Conservation (phyloP, 2,329 filamentous ascomycete genomes). For the Aureobasidium sp. region DNA sequence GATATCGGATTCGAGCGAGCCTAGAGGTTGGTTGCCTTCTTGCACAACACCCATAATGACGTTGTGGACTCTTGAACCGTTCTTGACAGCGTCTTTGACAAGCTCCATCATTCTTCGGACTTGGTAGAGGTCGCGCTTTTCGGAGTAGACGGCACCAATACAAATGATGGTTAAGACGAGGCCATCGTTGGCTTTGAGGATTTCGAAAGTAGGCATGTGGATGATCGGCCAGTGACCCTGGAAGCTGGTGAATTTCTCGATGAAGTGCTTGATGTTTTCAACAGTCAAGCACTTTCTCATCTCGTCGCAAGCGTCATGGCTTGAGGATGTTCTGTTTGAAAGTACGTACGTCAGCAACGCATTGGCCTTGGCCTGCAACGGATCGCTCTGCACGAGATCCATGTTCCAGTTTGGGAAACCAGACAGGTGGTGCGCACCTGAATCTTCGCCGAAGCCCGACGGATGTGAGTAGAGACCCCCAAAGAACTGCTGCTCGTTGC, state of each 20-base stretch:
- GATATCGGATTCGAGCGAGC: slow-evolving; percentile 34
- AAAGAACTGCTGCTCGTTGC: slow-evolving; percentile 40
- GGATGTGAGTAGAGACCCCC: slow-evolving; percentile 39
- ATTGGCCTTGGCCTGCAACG: slow-evolving; percentile 37
- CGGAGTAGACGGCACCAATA: slow-evolving; percentile 66
- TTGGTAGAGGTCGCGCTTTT: slow-evolving; percentile 49
- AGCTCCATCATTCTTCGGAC: slow-evolving; percentile 62
- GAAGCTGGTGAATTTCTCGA: slow-evolving; percentile 63
- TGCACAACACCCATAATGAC: slow-evolving; percentile 31
- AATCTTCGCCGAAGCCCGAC: slow-evolving; percentile 23
- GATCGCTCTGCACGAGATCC: slow-evolving; percentile 27
- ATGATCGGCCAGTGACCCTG: slow-evolving; percentile 66
- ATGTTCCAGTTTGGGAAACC: slow-evolving; percentile 34
- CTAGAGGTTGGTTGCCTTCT: slow-evolving; percentile 32
- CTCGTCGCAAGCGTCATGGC: slow-evolving; percentile 14
- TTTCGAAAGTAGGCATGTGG: slow-evolving; percentile 62
- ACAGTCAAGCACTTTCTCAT: slow-evolving; percentile 47
- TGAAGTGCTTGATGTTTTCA: slow-evolving; percentile 61
- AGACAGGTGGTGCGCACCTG: slow-evolving; percentile 24
- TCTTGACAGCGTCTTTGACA: slow-evolving; percentile 50
- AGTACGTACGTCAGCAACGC: slow-evolving; percentile 35
- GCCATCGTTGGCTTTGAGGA: slow-evolving; percentile 56
- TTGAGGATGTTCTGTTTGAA: slow-evolving; percentile 13
- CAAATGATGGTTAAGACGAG: slow-evolving; percentile 63
- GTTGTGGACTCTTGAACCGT: slow-evolving; percentile 44